Base-by-base conservation (phyloP, 1,284 basidiomycete species). In the Pyrrhoderma lamaoense region DNA sequence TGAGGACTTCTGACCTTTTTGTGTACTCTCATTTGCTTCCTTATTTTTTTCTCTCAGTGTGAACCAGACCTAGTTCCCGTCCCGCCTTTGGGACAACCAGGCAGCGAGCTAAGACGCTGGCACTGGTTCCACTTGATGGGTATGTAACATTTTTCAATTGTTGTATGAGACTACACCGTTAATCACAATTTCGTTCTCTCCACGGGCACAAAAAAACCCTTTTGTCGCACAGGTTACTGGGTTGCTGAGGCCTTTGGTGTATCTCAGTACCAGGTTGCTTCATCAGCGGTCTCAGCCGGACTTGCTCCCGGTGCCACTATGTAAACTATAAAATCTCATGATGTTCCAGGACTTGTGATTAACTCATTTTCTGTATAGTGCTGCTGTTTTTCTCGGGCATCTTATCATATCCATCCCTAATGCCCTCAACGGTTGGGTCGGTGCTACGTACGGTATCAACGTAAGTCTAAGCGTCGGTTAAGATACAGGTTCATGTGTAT, bases 71-170 rank as follows among this genome's bases (percentile, higher is more conserved):
- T 47, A 2, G 35, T 39, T 22, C 46, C 64, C 51, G 35, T 62
- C 63, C 4, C 69, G 72, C 38, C 19, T 9, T 42, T 53, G 5
- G 57, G 55, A 22, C 42, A 54, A 31, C 50, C 47, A 16, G 81
- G 79, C 22, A 75, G 79, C 19, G 56, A 65, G 0, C 79, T 79
- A 25, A 76, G 79, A 19, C 56, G 65, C 0, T 79, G 79, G 55
- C 46, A 40, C 21, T 40, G 46, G 46, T 47, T 22, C 35, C 46
- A 18, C 46, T 36, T 38, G n/a, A 40, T 22, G 21, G 38, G 38
- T 40, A 5, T 5, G 38, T 40, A 18, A 7, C 21, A 22, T 40
- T 5, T 40, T n/a, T 37, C 11, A 37, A 16, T 16, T 11, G 9
- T 37, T 16, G 16, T 11, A 37, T 16, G 11, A 9, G 11, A 16